Evolutionary conservation across 441 rosid species (phyloP), one percentile per base, ranked within the genome.

Genomic region (Capsella rubella): DNA sequence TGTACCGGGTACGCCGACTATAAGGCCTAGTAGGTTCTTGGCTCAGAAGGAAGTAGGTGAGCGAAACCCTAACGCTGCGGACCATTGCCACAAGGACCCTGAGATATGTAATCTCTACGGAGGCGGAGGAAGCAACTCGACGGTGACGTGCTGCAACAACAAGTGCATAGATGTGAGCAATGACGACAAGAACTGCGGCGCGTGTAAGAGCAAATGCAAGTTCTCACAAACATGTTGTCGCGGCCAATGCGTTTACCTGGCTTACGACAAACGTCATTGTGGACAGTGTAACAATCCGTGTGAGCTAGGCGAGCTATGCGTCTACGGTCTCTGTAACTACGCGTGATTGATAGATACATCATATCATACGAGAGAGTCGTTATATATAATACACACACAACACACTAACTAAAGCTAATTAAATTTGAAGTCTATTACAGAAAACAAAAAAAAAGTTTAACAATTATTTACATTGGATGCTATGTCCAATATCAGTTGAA

Each of bases 21-120:
- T 80, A 59, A 84, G 79, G 40, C 51, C 77, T 31, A 81, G 84
- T 42, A 85, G 94, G 8, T 90, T 90, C 81, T 80, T 90, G 1
- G 72, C 78, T 56, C 78, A 73, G 18, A 75, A 81, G 0, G 78
- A 78, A 43, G 74, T 46, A 11, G 55, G 8, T 18, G 59, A 3
- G 47, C 46, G 54, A 37, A 87, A 82, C 73, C 89, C 87, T 8
- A 83, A 84, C 54, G 87, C 85, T 0, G 87, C 86, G 0, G 86
- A 83, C 55, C 91, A 85, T 12, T 91, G 94, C 81, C 6, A 71
- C 51, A 87, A 84, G 55, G 77, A 89, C 67, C 40, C 77, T 8
- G 81, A 81, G 43, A 54, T 69, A n/a, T 90, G 97, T 79, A 4
- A 47, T 21, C 12, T 45, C 27, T 14, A 64, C 9, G 46, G 54